A percentile compares a stretch with the other conserved stretches of the same genome.
phyloP scores from a whole-genome alignment of 208 protist genomes.

The Tritrichomonas musculus region DNA sequence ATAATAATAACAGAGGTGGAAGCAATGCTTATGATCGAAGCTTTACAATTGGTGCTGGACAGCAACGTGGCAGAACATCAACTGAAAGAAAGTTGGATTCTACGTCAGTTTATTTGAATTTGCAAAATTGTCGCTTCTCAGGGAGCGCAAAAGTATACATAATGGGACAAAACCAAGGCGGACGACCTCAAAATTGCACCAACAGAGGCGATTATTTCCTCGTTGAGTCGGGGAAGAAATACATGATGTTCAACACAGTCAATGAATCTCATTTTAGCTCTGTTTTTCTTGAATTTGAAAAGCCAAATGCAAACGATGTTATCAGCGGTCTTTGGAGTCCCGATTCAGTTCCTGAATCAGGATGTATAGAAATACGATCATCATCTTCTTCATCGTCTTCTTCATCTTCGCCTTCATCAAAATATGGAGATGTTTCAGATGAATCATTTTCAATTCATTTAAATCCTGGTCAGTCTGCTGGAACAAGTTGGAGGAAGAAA shows the following conservation, averaged over 20 bases:
- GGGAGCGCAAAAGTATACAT: no score
- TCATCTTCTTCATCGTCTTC: background rate
- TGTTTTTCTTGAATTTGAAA: background rate
- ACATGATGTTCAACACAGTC: background rate
- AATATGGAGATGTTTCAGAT: background rate
- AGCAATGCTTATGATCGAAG: no score
- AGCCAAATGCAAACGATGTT: background rate
- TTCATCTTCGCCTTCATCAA: background rate
- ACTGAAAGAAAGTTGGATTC: background rate
- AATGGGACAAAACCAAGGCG: no score
- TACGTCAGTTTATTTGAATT: no score
- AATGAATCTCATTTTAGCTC: background rate
- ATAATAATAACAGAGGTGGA: no score
- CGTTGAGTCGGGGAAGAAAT: background rate
- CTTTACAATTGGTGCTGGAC: background rate
- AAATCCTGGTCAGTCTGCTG: background rate
- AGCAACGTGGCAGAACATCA: background rate
- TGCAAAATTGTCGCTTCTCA: no score
- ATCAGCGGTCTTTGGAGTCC: background rate
- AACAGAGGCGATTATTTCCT: background rate
- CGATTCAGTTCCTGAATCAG: background rate
- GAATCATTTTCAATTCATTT: background rate
- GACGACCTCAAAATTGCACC: background rate
- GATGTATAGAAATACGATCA: no score
- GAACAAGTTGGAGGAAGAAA: background rate